A percentile compares a stretch with the other conserved stretches of the same genome.
phyloP scores from a whole-genome alignment of 208 protist genomes.

The Acanthamoeba triangularis region DNA sequence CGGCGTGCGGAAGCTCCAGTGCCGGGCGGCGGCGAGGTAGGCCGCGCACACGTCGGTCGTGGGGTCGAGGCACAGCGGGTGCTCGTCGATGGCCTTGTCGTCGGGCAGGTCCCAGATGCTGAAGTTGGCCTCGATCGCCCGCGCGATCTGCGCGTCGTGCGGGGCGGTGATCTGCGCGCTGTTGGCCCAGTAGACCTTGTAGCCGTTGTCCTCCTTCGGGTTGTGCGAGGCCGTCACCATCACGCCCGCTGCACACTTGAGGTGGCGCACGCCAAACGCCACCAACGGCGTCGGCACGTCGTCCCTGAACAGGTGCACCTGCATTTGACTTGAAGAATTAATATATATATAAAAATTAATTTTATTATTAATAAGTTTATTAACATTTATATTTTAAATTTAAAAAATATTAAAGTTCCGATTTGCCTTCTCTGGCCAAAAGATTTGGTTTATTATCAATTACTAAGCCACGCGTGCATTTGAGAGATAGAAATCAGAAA shows the following conservation, averaged over 20 bases:
- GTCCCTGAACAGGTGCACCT: conserved; percentile 21
- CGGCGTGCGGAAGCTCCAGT: not conserved
- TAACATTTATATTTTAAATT: not conserved
- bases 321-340: no score
- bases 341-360: no score
- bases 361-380: not conserved
- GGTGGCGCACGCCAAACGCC: conserved; percentile 85
- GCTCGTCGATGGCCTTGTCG: conserved; percentile 44
- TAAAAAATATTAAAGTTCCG: not conserved
- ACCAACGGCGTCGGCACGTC: conserved; percentile 48
- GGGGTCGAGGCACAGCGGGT: conserved; percentile 48
- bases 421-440: no score
- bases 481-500: not conserved
- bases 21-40: not conserved
- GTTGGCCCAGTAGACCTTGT: conserved; percentile 99
- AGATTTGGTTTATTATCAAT: no score
- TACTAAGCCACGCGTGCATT: no score
- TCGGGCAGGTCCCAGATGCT: conserved; percentile 87
- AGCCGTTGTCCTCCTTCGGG: conserved; percentile 99
- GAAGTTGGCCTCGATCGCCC: conserved; percentile 94
- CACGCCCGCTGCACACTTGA: conserved; percentile 92
- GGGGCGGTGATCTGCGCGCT: conserved; percentile 94
- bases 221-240: conserved; percentile 99
- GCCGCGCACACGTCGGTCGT: not conserved
- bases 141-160: conserved; percentile 95